Percentiles rank a stretch among this genome's conserved stretches.
phyloP scores from a whole-genome alignment of 1,139 yeast species.

The Waltiozyma sp. region DNA sequence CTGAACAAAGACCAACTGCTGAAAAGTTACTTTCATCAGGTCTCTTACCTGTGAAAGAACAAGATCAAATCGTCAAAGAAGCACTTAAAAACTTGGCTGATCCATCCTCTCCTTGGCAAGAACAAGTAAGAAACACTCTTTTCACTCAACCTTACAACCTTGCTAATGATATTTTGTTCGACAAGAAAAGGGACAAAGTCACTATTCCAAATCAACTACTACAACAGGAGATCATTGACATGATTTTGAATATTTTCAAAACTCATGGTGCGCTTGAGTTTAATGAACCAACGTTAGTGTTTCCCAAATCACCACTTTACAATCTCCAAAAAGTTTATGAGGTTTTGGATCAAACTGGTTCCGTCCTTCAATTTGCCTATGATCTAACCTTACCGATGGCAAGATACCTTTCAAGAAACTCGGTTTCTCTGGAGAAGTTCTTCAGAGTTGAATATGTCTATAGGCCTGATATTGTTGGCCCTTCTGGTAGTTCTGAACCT shows the following conservation, averaged over 20 bases:
- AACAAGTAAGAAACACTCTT: constrained; percentile 75
- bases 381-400: constrained; percentile 88
- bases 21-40: constrained; percentile 66
- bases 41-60: constrained; percentile 75
- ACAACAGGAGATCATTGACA: constrained; percentile 37
- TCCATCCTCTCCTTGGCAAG: constrained; percentile 91
- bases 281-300: constrained; percentile 46
- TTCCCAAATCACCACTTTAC: constrained; percentile 74
- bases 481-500: constrained; percentile 54
- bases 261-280: constrained; percentile 83
- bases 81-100: constrained; percentile 78
- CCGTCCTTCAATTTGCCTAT: constrained; percentile 78
- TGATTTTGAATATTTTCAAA: constrained; percentile 49
- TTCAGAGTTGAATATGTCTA: constrained; percentile 75
- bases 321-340: constrained; percentile 58
- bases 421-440: constrained; percentile 47
- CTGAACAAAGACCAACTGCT: constrained; percentile 72
- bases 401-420: constrained; percentile 56
- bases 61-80: constrained; percentile 81
- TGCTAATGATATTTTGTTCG: constrained; percentile 77
- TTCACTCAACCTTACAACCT: constrained; percentile 75
- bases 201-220: constrained; percentile 24
- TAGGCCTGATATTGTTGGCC: constrained; percentile 46
- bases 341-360: constrained; percentile 74
- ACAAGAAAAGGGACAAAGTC: constrained; percentile 28